A percentile compares a stretch with the other conserved stretches of the same genome.
Evolutionary conservation across 139 green algal species (phyloP).

Genomic region (Pseudopediastrum boryanum): DNA sequence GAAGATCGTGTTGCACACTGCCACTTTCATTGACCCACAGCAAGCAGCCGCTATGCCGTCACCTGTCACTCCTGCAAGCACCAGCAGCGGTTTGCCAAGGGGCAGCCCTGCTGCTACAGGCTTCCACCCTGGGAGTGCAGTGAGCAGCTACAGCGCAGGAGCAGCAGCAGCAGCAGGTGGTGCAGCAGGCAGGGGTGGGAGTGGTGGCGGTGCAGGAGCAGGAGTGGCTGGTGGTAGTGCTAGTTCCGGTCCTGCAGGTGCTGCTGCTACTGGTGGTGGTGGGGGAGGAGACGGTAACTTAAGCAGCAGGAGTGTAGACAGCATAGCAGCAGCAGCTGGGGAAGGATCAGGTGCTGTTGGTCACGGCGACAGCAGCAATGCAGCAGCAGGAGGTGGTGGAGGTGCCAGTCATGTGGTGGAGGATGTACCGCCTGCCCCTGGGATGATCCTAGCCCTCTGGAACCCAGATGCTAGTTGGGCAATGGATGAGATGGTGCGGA

Average conservation of each 20-base stretch:
- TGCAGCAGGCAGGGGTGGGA: no score
- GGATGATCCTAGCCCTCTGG: constrained; percentile 66
- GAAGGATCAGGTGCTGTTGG: neutral
- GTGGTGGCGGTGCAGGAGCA: no score
- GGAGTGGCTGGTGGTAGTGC: neutral
- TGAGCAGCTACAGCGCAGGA: neutral
- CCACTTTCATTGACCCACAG: constrained; percentile 39
- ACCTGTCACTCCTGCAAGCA: neutral
- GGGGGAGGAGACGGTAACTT: neutral
- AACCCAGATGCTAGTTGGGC: constrained; percentile 64
- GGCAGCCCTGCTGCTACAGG: neutral
- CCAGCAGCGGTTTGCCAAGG: neutral
- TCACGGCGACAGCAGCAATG: neutral
- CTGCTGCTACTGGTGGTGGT: neutral
- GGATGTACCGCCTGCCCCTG: constrained; percentile 17
- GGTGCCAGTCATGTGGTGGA: neutral
- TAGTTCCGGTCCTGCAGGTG: neutral
- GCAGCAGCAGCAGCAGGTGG: constrained; percentile 1
- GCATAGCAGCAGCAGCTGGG: neutral
- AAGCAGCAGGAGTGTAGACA: constrained; percentile 11
- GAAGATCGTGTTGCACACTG: constrained; percentile 40
- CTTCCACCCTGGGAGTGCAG: no score
- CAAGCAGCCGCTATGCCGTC: constrained; percentile 25
- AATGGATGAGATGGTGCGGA: constrained; percentile 53
- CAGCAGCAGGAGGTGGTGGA: neutral